Percentiles rank a stretch among this genome's conserved stretches.
Evolutionary conservation across 129 eudicot species (phyloP).

Genomic region (Rutidosis leptorrhynchoides): DNA sequence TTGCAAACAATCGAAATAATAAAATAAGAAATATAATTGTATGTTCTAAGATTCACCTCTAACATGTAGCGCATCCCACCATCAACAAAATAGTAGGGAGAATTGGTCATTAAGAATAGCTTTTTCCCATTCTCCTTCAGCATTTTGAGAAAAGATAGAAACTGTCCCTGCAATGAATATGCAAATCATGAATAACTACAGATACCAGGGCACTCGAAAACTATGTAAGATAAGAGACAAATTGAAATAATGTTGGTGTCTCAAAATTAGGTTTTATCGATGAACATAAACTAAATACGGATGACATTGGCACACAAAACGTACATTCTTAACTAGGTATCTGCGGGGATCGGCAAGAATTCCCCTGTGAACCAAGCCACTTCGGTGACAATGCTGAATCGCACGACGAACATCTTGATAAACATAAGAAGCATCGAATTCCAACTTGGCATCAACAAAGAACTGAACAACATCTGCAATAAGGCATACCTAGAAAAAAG

Average conservation of each 20-base stretch:
- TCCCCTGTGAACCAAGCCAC: conserved; percentile 88
- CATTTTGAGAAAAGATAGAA: conserved; percentile 73
- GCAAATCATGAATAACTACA: conserved; percentile 24
- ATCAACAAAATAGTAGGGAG: conserved; percentile 96
- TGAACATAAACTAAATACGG: not conserved
- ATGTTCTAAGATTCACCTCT: conserved; percentile 56
- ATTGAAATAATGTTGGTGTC: no score
- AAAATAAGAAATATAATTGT: not conserved
- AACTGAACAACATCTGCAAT: conserved; percentile 93
- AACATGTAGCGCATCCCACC: conserved; percentile 99
- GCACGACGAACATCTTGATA: conserved; percentile 90
- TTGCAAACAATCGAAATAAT: not conserved
- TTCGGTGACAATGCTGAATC: conserved; percentile 87
- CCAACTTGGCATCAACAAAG: conserved; percentile 93
- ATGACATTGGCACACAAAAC: conserved; percentile 25
- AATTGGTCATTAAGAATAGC: conserved; percentile 88
- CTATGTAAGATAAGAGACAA: not conserved
- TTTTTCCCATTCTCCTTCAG: conserved; percentile 90
- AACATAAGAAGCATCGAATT: conserved; percentile 84
- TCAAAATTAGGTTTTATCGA: not conserved
- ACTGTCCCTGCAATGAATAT: conserved; percentile 51
- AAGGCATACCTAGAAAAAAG: conserved; percentile 77
- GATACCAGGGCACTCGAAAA: not conserved
- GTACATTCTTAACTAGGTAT: conserved; percentile 88
- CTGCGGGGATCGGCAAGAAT: conserved; percentile 78